These are phyloP conservation scores for Podosphaera xanthii DNA, from an alignment of 2,329 filamentous ascomycete genomes.

Conservation along the genomic window DNA sequence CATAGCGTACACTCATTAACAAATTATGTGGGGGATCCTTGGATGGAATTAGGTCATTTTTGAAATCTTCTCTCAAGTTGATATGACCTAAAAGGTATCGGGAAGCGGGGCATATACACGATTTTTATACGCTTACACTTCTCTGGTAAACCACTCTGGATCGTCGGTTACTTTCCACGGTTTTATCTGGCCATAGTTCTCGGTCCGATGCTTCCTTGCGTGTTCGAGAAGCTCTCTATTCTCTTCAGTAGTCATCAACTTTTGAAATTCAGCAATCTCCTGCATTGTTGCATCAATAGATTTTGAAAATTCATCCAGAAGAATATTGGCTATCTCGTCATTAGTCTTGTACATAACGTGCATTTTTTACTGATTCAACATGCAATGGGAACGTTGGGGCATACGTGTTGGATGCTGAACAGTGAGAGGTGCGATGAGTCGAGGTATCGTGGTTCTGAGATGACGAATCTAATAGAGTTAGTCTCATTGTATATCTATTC, in stretches of 20 bases:
- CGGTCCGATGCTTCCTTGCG: conserved; percentile 27
- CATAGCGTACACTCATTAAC: no score
- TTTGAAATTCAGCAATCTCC: conserved; percentile 24
- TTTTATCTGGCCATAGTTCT: conserved; percentile 32
- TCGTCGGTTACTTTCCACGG: conserved; percentile 26
- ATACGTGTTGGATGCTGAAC: conserved; percentile 28
- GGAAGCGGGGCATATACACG: no score
- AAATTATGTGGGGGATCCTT: no score
- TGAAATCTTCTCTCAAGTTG: no score
- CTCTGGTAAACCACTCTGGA: no score
- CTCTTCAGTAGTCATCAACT: conserved; percentile 12
- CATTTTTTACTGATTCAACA: background rate
- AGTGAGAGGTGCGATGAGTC: conserved; percentile 28
- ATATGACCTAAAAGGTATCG: no score
- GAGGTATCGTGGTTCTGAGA: conserved; percentile 23
- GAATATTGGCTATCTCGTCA: conserved; percentile 22
- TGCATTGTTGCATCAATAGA: conserved; percentile 24
- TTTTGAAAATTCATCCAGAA: conserved; percentile 25
- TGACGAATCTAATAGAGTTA: conserved; percentile 19
- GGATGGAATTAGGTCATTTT: no score
- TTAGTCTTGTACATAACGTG: background rate
- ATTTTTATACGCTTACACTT: no score
- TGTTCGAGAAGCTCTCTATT: conserved; percentile 25
- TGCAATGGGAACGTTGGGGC: conserved; percentile 7
- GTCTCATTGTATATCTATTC: background rate